Evolutionary conservation across 2,329 filamentous ascomycete species (phyloP).

Genomic region (Monosporascus sp.): DNA sequence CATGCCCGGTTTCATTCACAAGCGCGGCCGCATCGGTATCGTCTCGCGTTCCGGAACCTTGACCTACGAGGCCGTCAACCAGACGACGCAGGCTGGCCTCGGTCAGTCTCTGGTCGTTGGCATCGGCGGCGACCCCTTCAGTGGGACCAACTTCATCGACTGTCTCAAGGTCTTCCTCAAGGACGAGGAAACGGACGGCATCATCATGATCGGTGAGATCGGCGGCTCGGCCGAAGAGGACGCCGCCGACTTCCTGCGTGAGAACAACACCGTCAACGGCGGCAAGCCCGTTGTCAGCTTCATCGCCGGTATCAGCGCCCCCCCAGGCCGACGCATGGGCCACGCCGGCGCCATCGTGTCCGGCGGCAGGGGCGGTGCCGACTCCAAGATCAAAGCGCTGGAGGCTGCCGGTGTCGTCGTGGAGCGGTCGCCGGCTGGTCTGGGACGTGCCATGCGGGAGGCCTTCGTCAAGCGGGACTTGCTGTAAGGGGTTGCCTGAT

Average conservation of each 20-base stretch:
- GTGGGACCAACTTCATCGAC: constrained; percentile 99
- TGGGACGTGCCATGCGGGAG: constrained; percentile 89
- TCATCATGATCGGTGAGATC: constrained; percentile 99
- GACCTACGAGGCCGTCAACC: constrained; percentile 99
- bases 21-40: constrained; percentile 96
- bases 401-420: constrained; percentile 92
- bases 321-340: constrained; percentile 94
- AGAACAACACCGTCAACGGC: constrained; percentile 78
- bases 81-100: constrained; percentile 94
- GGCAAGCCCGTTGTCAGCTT: constrained; percentile 95
- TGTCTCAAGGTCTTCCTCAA: constrained; percentile 95
- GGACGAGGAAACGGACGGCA: constrained; percentile 94
- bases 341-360: constrained; percentile 98
- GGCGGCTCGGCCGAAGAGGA: constrained; percentile 97
- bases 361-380: constrained; percentile 94
- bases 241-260: constrained; percentile 90
- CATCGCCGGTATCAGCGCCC: constrained; percentile 96
- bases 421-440: constrained; percentile 84
- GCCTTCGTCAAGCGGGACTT: constrained; percentile 96
- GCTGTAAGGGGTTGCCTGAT: constrained; percentile 54
- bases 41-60: constrained; percentile 97
- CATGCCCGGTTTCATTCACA: constrained; percentile 99
- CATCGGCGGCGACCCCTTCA: constrained; percentile 98
- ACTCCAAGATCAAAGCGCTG: constrained; percentile 95
- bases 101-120: constrained; percentile 97